A percentile compares a stretch with the other conserved stretches of the same genome.
These are phyloP conservation scores for Moricandia arvensis DNA, from an alignment of 345 rosid genomes.

Conservation along the genomic window DNA sequence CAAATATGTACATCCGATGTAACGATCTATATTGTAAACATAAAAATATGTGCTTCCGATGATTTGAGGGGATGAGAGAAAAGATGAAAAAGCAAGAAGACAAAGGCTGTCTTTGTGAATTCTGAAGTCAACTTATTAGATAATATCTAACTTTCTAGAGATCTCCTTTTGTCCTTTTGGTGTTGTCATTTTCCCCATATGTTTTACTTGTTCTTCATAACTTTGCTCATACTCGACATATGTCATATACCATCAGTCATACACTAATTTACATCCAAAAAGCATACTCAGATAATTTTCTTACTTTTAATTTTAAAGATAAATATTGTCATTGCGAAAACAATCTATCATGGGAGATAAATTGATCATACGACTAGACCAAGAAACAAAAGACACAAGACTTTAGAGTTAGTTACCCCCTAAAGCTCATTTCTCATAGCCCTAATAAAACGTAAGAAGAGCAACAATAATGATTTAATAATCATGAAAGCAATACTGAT, in stretches of 20 bases:
- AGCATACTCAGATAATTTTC: neutral
- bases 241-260: neutral
- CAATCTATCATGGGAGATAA: neutral
- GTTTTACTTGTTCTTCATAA: neutral
- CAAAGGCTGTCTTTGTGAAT: constrained; percentile 31
- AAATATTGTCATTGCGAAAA: neutral
- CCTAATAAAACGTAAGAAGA: constrained; percentile 14
- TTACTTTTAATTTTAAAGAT: neutral
- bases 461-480: neutral
- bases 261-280: neutral
- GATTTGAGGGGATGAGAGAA: neutral
- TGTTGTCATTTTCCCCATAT: constrained; percentile 10
- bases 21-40: too few species aligned
- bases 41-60: neutral
- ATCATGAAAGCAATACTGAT: constrained; percentile 31
- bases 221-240: neutral
- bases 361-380: constrained; percentile 15
- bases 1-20: too few species aligned
- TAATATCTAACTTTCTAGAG: neutral
- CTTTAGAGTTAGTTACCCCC: constrained; percentile 4
- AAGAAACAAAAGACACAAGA: constrained; percentile 3
- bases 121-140: constrained; percentile 24
- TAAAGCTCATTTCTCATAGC: constrained; percentile 7
- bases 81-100: neutral
- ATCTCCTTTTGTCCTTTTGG: constrained; percentile 23